Evolutionary conservation across 495 filamentous ascomycete species (phyloP), one percentile per base, ranked within the genome.

Genomic region (Penicillium goetzii): DNA sequence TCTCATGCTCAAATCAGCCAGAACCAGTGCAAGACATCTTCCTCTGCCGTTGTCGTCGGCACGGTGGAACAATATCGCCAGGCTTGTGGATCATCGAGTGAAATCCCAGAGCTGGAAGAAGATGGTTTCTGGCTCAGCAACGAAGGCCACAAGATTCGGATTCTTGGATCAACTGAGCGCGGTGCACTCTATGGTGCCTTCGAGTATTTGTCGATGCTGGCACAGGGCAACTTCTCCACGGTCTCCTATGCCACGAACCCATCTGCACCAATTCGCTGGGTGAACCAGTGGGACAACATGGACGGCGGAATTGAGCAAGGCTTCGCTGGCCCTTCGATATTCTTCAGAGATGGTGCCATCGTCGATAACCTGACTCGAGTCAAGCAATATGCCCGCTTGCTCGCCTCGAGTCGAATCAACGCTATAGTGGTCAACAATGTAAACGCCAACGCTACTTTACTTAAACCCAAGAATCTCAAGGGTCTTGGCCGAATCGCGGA

Each of bases 211-310:
- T 86, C 85, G 23, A 78, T 80, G 66, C 72, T 92, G 30, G 84
- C 83, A 3, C 87, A 89, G 69, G 86, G 83, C 12, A 85, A 88
- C 61, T 81, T 87, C 62, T 81, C 83, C 4, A 69, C 81, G 19
- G 81, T 85, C 32, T 72, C 81, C 36, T 79, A 83, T 15, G 72
- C 81, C 6, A 79, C 81, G 4, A 90, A 84, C 62, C 88, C 89
- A 0, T 77, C 80, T 36, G 86, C 85, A 0, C 83, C 84, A 0
- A 86, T 91, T 47, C 80, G 89, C 63, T 90, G 88, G 88, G 81
- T 86, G 2, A 90, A 91, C 69, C 82, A 92, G 62, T 92, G 88
- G 89, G 87, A 90, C 70, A 90, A 92, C 63, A 77, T 90, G 73
- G 85, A 89, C 52, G 89, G 88, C 25, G 87, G 79, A 59, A 87